phyloP scores from a whole-genome alignment of 495 filamentous ascomycete genomes.

The Podospora pseudocomata region DNA sequence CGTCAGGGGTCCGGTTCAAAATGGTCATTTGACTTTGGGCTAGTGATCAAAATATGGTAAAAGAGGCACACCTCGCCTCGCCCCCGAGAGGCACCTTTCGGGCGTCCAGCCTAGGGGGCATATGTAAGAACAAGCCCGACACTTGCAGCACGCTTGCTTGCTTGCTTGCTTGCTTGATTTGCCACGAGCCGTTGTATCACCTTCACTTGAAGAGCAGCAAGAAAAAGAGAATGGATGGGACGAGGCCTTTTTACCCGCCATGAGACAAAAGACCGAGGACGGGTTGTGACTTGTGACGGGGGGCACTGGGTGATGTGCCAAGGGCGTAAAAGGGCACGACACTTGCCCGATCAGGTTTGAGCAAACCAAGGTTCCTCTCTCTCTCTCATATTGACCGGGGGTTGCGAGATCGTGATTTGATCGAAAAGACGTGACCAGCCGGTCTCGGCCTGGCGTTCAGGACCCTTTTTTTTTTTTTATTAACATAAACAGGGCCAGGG shows the following conservation, averaged over 20 bases:
- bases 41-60: neutral
- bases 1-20: neutral
- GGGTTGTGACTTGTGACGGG: neutral
- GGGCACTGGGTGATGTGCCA: neutral
- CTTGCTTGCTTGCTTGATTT: neutral
- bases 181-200: neutral
- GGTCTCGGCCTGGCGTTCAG: conserved; percentile 2
- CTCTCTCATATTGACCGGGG: neutral
- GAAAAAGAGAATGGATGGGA: neutral
- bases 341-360: neutral
- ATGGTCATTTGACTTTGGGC: conserved; percentile 8
- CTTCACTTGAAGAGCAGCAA: neutral
- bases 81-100: neutral
- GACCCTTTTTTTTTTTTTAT: neutral
- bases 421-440: conserved; percentile 1
- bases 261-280: neutral
- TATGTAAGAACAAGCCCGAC: neutral
- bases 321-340: neutral
- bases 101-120: neutral
- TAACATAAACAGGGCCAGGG: neutral
- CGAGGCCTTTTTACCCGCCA: neutral
- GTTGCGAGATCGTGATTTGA: neutral
- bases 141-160: neutral
- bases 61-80: neutral
- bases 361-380: neutral